Conservation (phyloP, 768 basidiomycete genomes). For the Crepidotus variabilis region DNA sequence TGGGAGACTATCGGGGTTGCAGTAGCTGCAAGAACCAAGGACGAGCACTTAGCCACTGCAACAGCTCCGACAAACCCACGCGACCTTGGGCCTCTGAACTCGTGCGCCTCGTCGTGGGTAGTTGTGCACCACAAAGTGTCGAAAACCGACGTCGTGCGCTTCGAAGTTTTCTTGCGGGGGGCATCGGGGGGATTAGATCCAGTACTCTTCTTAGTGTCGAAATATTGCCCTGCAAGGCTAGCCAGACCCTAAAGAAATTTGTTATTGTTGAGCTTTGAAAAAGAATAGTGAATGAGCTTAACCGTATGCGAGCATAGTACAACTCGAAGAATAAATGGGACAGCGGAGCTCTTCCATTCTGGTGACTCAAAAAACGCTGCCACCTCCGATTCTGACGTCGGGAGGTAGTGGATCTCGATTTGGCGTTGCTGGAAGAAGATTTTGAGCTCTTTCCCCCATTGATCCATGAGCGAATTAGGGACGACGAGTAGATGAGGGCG, state of each 20-base stretch:
- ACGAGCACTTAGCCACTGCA: not conserved
- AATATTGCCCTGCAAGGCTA: too few relatives aligned
- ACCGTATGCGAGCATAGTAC: slow-evolving; percentile 4
- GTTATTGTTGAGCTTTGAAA: too few relatives aligned
- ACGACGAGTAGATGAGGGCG: slow-evolving; percentile 19
- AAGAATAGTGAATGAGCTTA: too few relatives aligned
- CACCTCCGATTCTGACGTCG: not conserved
- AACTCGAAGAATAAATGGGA: not conserved
- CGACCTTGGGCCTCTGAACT: slow-evolving; percentile 6
- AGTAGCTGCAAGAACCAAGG: not conserved
- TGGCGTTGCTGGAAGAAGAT: slow-evolving; percentile 4
- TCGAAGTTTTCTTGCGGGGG: not conserved
- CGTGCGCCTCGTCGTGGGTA: slow-evolving; percentile 13
- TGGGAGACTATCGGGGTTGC: slow-evolving; percentile 11
- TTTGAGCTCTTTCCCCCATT: slow-evolving; percentile 18
- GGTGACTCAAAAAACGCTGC: not conserved
- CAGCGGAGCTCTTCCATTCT: not conserved
- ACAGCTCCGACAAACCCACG: slow-evolving; percentile 6
- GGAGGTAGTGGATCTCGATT: slow-evolving; percentile 7
- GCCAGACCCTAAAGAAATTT: too few relatives aligned
- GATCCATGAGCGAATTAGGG: slow-evolving; percentile 15
- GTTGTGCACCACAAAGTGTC: not conserved
- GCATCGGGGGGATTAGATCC: not conserved
- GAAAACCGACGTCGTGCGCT: not conserved
- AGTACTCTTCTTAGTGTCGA: not conserved